Conservation (phyloP, 805 yeast genomes). For the Brettanomyces naardenensis region DNA sequence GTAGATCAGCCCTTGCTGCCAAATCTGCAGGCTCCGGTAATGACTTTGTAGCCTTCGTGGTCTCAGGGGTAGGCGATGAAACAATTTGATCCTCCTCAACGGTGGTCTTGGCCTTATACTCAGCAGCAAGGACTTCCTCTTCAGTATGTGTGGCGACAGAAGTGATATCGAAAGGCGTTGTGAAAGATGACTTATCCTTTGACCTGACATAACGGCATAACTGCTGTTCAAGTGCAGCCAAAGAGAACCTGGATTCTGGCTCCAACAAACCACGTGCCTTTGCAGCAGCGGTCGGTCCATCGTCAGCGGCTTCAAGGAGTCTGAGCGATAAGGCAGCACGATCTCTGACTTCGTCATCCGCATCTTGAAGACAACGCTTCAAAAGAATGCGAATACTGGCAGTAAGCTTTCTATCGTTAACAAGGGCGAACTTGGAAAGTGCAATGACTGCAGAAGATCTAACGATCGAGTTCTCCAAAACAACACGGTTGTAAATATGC, state of each 20-base stretch:
- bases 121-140: slow-evolving; percentile 62
- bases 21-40: slow-evolving; percentile 18
- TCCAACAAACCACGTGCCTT: slow-evolving; percentile 47
- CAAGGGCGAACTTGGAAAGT: slow-evolving; percentile 80
- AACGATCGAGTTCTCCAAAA: slow-evolving; percentile 88
- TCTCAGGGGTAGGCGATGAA: slow-evolving; percentile 14
- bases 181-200: slow-evolving; percentile 36
- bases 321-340: slow-evolving; percentile 84
- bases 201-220: slow-evolving; percentile 61
- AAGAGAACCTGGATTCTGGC: slow-evolving; percentile 62
- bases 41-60: slow-evolving; percentile 11
- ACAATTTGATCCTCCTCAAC: slow-evolving; percentile 6
- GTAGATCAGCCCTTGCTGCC: slow-evolving; percentile 25
- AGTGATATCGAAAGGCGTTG: slow-evolving; percentile 60
- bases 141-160: slow-evolving; percentile 57
- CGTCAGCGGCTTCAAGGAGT: slow-evolving; percentile 33
- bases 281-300: slow-evolving; percentile 19
- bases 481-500: slow-evolving; percentile 94
- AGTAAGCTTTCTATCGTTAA: slow-evolving; percentile 59
- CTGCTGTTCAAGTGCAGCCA: slow-evolving; percentile 71
- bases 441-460: slow-evolving; percentile 95
- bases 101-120: slow-evolving; percentile 45
- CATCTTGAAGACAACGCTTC: slow-evolving; percentile 77
- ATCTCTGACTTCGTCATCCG: slow-evolving; percentile 96
- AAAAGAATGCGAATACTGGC: slow-evolving; percentile 69